A percentile compares a stretch with the other conserved stretches of the same genome.
Evolutionary conservation across 148 eudicot genomes (phyloP).

Genomic region (Limonium bicolor): DNA sequence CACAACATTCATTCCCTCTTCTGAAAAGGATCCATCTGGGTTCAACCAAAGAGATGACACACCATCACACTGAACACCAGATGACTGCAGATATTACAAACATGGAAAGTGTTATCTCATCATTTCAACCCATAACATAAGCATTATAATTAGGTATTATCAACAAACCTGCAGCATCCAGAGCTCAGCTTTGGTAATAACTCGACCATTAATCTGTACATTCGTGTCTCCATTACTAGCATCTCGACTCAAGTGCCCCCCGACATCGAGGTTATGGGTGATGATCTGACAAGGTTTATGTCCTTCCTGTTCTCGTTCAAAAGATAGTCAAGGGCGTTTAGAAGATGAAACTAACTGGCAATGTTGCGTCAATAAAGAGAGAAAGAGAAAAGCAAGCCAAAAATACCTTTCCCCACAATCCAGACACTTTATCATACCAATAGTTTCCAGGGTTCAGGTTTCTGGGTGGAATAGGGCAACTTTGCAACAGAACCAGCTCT

Average conservation of each 20-base stretch:
- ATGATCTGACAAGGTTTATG: conserved; percentile 70
- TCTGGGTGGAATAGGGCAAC: conserved; percentile 51
- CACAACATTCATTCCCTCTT: conserved; percentile 50
- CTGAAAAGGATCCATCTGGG: conserved; percentile 40
- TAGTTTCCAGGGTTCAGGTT: conserved; percentile 59
- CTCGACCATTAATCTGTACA: conserved; percentile 38
- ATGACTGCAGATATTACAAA: conserved; percentile 32
- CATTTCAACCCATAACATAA: background rate
- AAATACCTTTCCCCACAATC: conserved; percentile 89
- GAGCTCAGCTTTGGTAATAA: conserved; percentile 47
- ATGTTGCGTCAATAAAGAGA: background rate
- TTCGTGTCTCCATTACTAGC: conserved; percentile 67
- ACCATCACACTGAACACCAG: conserved; percentile 52
- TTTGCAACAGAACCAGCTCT: conserved; percentile 38
- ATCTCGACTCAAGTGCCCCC: conserved; percentile 20
- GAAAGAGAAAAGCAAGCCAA: background rate
- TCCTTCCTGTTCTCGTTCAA: conserved; percentile 90
- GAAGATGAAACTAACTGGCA: background rate
- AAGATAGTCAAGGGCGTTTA: too few species aligned
- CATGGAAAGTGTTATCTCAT: background rate
- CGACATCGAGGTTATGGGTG: conserved; percentile 31
- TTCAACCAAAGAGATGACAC: conserved; percentile 42
- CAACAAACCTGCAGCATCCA: conserved; percentile 38
- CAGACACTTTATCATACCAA: conserved; percentile 85
- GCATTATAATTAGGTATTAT: background rate